phyloP scores from a whole-genome alignment of 78 protist species.

The Pigoraptor vietnamica region DNA sequence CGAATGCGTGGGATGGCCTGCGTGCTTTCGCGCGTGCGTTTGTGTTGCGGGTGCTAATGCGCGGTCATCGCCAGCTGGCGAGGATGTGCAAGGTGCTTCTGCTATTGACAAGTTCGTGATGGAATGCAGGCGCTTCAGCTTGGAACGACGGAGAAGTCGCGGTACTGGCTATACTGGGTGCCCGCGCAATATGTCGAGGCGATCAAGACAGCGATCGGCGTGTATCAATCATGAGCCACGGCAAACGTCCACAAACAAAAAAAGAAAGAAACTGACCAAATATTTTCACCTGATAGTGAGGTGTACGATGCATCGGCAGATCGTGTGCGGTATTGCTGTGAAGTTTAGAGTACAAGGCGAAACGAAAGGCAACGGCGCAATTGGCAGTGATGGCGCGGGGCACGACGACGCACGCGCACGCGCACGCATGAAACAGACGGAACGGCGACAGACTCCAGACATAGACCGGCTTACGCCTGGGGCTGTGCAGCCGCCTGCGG shows the following conservation, averaged over 20 bases:
- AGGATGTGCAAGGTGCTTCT: no score
- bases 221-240: no score
- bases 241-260: no score
- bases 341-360: background rate
- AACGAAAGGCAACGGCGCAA: background rate
- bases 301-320: background rate
- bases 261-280: background rate
- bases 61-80: no score
- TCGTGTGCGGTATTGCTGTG: background rate
- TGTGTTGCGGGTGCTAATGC: background rate
- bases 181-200: background rate
- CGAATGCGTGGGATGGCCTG: no score
- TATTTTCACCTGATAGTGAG: background rate
- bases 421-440: background rate
- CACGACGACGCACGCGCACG: background rate
- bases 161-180: background rate
- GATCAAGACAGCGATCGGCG: background rate
- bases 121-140: background rate
- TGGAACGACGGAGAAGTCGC: background rate
- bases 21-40: no score
- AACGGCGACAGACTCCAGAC: background rate
- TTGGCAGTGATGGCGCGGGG: background rate
- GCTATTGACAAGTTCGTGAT: background rate
- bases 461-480: background rate
- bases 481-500: background rate